A percentile compares a stretch with the other conserved stretches of the same genome.
phyloP scores from a whole-genome alignment of 306 rosid genomes.

The Castanea crenata region DNA sequence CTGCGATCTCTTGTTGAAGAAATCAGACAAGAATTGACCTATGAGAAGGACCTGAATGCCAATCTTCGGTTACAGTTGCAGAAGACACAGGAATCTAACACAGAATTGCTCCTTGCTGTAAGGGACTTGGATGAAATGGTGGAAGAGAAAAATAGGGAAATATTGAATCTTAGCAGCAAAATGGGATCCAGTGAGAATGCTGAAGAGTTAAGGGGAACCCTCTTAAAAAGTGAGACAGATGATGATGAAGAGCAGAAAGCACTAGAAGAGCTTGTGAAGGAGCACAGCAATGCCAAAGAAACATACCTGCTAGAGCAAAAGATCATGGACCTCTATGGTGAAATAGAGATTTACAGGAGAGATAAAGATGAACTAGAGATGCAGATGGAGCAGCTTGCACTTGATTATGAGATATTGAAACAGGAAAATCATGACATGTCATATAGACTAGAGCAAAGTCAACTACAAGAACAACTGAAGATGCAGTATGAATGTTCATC shows the following conservation, averaged over 20 bases:
- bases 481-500: slow-evolving; percentile 73
- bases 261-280: slow-evolving; percentile 68
- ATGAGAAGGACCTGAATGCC: slow-evolving; percentile 72
- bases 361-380: slow-evolving; percentile 94
- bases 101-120: slow-evolving; percentile 79
- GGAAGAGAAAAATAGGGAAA: slow-evolving; percentile 61
- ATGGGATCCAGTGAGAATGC: slow-evolving; percentile 27
- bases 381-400: slow-evolving; percentile 97
- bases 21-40: slow-evolving; percentile 70
- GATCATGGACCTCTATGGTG: slow-evolving; percentile 67
- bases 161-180: slow-evolving; percentile 22
- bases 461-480: slow-evolving; percentile 80
- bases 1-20: slow-evolving; percentile 63
- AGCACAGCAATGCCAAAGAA: slow-evolving; percentile 46
- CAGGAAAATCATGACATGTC: slow-evolving; percentile 89
- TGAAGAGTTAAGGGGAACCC: slow-evolving; percentile 30
- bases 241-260: slow-evolving; percentile 82
- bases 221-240: slow-evolving; percentile 40
- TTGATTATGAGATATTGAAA: slow-evolving; percentile 93
- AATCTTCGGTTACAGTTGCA: slow-evolving; percentile 77
- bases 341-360: slow-evolving; percentile 79
- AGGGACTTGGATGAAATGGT: slow-evolving; percentile 79
- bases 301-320: slow-evolving; percentile 64
- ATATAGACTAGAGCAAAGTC: slow-evolving; percentile 80
- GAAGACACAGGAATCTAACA: slow-evolving; percentile 89